Evolutionary conservation across 805 yeast species (phyloP).

Genomic region (Cyberlindnera mycetangii): DNA sequence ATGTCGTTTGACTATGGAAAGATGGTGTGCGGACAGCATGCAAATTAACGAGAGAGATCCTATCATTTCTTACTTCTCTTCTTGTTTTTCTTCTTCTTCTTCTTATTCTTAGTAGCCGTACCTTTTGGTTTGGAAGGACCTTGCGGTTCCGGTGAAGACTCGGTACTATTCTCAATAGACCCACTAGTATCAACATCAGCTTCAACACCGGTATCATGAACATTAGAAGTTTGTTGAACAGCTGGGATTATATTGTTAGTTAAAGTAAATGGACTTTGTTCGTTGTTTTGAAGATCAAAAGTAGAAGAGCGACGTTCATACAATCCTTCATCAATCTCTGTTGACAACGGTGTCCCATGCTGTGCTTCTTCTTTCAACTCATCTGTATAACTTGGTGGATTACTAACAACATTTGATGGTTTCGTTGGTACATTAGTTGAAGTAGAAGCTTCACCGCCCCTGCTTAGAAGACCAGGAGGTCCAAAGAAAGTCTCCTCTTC

Average conservation of each 20-base stretch:
- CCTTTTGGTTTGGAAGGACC: not conserved
- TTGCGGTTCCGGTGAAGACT: constrained; percentile 10
- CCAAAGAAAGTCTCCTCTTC: constrained; percentile 66
- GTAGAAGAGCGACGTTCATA: constrained; percentile 35
- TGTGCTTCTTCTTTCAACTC: constrained; percentile 23
- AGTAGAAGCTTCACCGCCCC: not conserved
- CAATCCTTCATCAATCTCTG: constrained; percentile 19
- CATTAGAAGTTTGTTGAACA: too few species aligned
- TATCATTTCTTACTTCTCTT: constrained; percentile 11
- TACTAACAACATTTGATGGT: constrained; percentile 12
- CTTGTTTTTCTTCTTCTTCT: constrained; percentile 17
- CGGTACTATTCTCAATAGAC: constrained; percentile 1
- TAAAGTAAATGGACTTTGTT: constrained; percentile 14
- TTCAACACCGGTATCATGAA: not conserved
- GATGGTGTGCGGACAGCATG: too few species aligned
- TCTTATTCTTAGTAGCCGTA: constrained; percentile 10
- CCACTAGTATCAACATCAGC: constrained; percentile 4
- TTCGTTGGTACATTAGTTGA: constrained; percentile 1
- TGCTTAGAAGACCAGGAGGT: constrained; percentile 26
- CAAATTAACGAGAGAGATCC: too few species aligned
- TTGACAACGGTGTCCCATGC: constrained; percentile 2
- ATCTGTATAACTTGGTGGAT: constrained; percentile 28
- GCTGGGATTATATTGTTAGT: too few species aligned
- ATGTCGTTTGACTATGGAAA: too few species aligned
- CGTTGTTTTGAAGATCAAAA: constrained; percentile 31